A percentile compares a stretch with the other conserved stretches of the same genome.
phyloP scores from a whole-genome alignment of 106 monocot species.

The Dioscorea dumetorum region DNA sequence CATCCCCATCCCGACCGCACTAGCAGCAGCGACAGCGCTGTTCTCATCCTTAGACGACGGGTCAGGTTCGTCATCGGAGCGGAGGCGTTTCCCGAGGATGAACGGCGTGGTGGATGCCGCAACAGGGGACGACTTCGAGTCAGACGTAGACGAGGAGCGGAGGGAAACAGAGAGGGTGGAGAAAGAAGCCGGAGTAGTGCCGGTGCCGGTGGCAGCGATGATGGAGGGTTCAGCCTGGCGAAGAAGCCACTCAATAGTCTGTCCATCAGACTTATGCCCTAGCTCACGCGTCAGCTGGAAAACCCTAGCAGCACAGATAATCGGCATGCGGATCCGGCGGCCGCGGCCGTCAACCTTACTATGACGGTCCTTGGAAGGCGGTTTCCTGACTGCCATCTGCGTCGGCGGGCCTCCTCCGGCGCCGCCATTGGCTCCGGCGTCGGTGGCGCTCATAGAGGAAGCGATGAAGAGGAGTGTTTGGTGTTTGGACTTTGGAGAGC shows the following conservation, averaged over 20 bases:
- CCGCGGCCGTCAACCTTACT: constrained; percentile 31
- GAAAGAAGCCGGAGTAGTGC: constrained; percentile 14
- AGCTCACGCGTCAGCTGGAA: constrained; percentile 36
- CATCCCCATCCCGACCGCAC: not conserved
- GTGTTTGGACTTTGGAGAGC: not conserved
- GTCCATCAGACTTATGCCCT: constrained; percentile 28
- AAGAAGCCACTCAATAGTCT: constrained; percentile 35
- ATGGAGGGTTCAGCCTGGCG: constrained; percentile 32
- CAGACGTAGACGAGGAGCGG: not conserved
- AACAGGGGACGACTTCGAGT: not conserved
- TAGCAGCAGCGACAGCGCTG: not conserved
- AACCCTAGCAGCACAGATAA: constrained; percentile 28
- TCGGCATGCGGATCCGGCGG: constrained; percentile 31
- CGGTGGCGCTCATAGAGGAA: not conserved
- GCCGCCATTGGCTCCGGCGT: not conserved
- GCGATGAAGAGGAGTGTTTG: not conserved
- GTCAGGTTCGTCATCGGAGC: constrained; percentile 26
- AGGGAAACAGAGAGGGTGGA: constrained; percentile 2
- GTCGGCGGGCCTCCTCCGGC: not conserved
- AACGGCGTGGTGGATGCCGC: constrained; percentile 9
- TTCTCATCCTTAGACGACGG: constrained; percentile 2
- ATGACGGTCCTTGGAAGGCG: constrained; percentile 20
- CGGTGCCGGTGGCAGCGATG: constrained; percentile 28
- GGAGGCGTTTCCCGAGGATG: constrained; percentile 44
- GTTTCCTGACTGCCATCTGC: constrained; percentile 5